phyloP scores from a whole-genome alignment of 805 yeast genomes.

The Alloascoidea africana region DNA sequence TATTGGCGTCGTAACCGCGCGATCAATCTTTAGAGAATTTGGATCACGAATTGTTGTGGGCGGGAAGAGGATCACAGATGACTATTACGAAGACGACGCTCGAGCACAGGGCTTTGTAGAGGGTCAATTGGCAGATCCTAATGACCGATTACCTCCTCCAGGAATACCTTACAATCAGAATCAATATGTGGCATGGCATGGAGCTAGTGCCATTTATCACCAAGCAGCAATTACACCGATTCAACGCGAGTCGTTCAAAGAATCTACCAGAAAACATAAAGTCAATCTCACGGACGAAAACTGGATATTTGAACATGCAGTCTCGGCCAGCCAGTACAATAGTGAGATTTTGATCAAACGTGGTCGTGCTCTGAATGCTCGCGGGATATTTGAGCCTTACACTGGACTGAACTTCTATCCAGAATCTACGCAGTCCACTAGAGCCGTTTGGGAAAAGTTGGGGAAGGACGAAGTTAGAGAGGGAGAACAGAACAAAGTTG shows the following conservation, averaged over 20 bases:
- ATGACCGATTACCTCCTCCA: constrained; percentile 28
- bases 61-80: constrained; percentile 74
- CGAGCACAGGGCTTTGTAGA: constrained; percentile 43
- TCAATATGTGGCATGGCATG: constrained; percentile 41
- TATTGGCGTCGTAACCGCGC: constrained; percentile 81
- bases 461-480: constrained; percentile 15
- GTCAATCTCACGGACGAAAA: constrained; percentile 41
- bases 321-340: constrained; percentile 64
- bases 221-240: constrained; percentile 12
- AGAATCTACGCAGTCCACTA: constrained; percentile 54
- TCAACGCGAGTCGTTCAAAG: constrained; percentile 13
- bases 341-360: constrained; percentile 43
- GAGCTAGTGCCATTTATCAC: constrained; percentile 27
- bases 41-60: constrained; percentile 73
- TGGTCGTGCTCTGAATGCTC: constrained; percentile 27
- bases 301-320: constrained; percentile 78
- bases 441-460: constrained; percentile 15
- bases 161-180: constrained; percentile 28
- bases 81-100: constrained; percentile 61
- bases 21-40: constrained; percentile 80
- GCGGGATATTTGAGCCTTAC: constrained; percentile 66
- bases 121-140: constrained; percentile 61
- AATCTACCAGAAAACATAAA: constrained; percentile 12
- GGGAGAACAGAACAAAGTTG: constrained; percentile 20
- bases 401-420: constrained; percentile 77